Evolutionary conservation across 176 grass and related monocot genomes (phyloP).

Genomic region (Eragrostis curvula): DNA sequence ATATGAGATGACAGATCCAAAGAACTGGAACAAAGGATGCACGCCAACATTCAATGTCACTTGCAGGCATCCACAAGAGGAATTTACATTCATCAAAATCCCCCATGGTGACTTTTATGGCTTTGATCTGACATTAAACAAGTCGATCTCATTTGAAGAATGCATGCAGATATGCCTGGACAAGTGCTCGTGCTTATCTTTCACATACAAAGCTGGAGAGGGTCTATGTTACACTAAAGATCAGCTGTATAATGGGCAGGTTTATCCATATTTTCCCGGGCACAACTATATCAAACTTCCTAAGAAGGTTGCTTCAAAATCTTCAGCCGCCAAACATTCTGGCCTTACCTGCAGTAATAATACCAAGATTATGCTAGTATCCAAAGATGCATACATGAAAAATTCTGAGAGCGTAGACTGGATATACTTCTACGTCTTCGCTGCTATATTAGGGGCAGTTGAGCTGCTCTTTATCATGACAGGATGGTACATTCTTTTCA

Average conservation of each 20-base stretch:
- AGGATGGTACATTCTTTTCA: slow-evolving; percentile 78
- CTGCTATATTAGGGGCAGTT: slow-evolving; percentile 47
- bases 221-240: slow-evolving; percentile 70
- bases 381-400: slow-evolving; percentile 38
- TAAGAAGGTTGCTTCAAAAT: slow-evolving; percentile 36
- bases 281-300: slow-evolving; percentile 71
- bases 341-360: slow-evolving; percentile 49
- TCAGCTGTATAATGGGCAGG: slow-evolving; percentile 68
- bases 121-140: slow-evolving; percentile 52
- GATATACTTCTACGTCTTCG: slow-evolving; percentile 69
- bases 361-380: slow-evolving; percentile 23
- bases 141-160: slow-evolving; percentile 46
- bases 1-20: slow-evolving; percentile 58
- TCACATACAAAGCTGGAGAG: slow-evolving; percentile 60
- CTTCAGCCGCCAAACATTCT: slow-evolving; percentile 24
- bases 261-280: slow-evolving; percentile 55
- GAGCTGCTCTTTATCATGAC: slow-evolving; percentile 64
- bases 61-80: slow-evolving; percentile 19
- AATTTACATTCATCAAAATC: slow-evolving; percentile 54
- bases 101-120: slow-evolving; percentile 69
- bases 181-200: slow-evolving; percentile 57
- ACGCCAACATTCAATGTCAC: slow-evolving; percentile 46
- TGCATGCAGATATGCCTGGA: slow-evolving; percentile 53
- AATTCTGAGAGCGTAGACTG: slow-evolving; percentile 52
- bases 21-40: slow-evolving; percentile 72